Evolutionary conservation across 768 basidiomycete genomes (phyloP), one percentile per base, ranked within the genome.

Genomic region (Boletus barrowsii): DNA sequence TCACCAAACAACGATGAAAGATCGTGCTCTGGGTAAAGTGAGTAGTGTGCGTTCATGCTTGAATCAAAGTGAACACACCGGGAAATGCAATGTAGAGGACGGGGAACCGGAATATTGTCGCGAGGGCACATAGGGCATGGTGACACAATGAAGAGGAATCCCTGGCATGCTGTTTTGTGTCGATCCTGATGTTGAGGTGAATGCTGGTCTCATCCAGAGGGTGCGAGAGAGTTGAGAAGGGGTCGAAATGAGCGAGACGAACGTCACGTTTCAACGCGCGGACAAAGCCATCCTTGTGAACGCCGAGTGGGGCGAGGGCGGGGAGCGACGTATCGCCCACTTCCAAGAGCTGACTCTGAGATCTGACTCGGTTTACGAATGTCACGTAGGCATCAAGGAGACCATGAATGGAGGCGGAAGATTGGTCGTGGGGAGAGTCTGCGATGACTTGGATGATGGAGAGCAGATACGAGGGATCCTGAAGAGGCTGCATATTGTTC

Each of bases 381-480:
- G 76, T 72, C 57, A 69, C 73, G 61, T 88, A 88, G 11, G 86
- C 83, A 62, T 88, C 84, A 39, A 77, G 70, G 54, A 87, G 68
- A 65, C 84, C 83, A 59, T 83, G 81, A 26, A 72, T 53, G 1
- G 78, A 73, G n/a, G 80, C 67, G 32, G 66, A 57, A 8, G 70
- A 67, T 2, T 66, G 63, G 24, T 77, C 72, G n/a, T 70, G 64
- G 24, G 76, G 58, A 4, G 83, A 81, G 55, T 76, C 75, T 10
- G 74, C 49, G 37, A 87, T 73, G 11, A 78, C 79, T 42, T 74
- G 68, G 15, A 83, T 58, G 41, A 79, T 72, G 1, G 82, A 79
- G 22, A 63, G 67, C 36, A 84, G 63, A 55, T 57, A 69, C 0
- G 33, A 42, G 9, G 53, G 45, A 32, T 69, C 67, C 1, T 71